Evolutionary conservation across 176 grass and related monocot genomes (phyloP), one percentile per base, ranked within the genome.

Genomic region (Paspalum vaginatum): DNA sequence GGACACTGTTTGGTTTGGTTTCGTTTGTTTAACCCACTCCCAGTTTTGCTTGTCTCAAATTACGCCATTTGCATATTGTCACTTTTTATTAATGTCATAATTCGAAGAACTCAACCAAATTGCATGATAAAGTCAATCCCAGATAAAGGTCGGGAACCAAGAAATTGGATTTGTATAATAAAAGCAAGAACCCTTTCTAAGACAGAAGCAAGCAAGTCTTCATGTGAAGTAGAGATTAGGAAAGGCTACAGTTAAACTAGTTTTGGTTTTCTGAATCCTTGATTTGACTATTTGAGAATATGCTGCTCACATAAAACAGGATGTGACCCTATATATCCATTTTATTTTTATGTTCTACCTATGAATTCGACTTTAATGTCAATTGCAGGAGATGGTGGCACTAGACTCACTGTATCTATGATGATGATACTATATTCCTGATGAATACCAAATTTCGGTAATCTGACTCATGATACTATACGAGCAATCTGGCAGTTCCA

Each of bases 281-380:
- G 17, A 60, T 61, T 16, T 57, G 26, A 68, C 21, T 11, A 60
- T 61, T 16, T 57, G 26, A 68, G 49, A 79, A 68, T 9, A 43
- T 56, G 46, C 46, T 56, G 8, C 18, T 38, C 60, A 20, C 47
- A 65, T 21, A 46, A 40, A 74, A 55, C 53, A 74, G 15, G 50
- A 72, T 26, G 51, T 73, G 47, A 20, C 70, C 3, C 39, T 40
- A 74, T 74, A 13, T 54, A 24, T 78, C 18, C 16, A 9, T 65
- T 65, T 20, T 11, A 4, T 78, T 78, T 65, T 20, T 11, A 4
- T 78, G 27, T 16, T 21, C 24, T n/a, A 40, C 20, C 0, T 2
- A 41, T 78, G 18, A 78, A 53, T 53, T 38, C 45, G 24, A 51
- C 20, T 65, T 78, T 65, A 51, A 24, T 65, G 12, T 21, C 47